Percentiles rank a stretch among this genome's conserved stretches.
Evolutionary conservation across 2,329 filamentous ascomycete species (phyloP).

Genomic region (Xylogone sp.): DNA sequence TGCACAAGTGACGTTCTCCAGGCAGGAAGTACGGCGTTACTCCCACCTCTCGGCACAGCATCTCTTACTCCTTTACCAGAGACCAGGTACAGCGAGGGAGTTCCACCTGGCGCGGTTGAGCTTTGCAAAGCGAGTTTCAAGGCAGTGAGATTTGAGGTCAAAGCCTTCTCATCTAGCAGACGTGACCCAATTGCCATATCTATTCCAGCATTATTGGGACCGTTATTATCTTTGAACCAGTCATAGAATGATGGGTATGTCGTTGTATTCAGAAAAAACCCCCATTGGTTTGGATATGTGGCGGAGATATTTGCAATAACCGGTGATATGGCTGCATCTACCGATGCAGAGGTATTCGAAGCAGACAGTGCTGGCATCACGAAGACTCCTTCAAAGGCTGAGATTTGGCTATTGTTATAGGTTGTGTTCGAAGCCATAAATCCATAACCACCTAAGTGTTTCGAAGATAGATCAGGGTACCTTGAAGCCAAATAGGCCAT

Average conservation of each 20-base stretch:
- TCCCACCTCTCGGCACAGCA: constrained; percentile 39
- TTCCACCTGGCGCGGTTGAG: constrained; percentile 25
- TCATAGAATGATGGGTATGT: constrained; percentile 17
- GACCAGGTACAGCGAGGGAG: constrained; percentile 36
- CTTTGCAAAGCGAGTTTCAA: constrained; percentile 34
- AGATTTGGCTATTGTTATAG: constrained; percentile 24
- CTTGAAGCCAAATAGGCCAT: constrained; percentile 42
- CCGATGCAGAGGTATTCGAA: constrained; percentile 27
- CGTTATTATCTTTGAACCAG: constrained; percentile 23
- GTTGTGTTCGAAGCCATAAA: constrained; percentile 33
- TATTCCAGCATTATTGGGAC: constrained; percentile 36
- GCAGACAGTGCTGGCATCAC: constrained; percentile 29
- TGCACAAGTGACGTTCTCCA: constrained; percentile 46
- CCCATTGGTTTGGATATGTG: constrained; percentile 24
- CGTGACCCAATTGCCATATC: constrained; percentile 39
- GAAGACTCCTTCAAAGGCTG: constrained; percentile 29
- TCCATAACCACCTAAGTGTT: constrained; percentile 49
- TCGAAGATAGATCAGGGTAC: constrained; percentile 43
- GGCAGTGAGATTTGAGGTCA: constrained; percentile 31
- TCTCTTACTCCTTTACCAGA: constrained; percentile 40
- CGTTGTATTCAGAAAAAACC: constrained; percentile 2
- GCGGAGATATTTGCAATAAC: constrained; percentile 34
- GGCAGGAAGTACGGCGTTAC: constrained; percentile 44
- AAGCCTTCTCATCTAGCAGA: constrained; percentile 34
- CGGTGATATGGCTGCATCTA: constrained; percentile 27